phyloP scores from a whole-genome alignment of 2,329 filamentous ascomycete species.

The Scedosporium aurantiacum region DNA sequence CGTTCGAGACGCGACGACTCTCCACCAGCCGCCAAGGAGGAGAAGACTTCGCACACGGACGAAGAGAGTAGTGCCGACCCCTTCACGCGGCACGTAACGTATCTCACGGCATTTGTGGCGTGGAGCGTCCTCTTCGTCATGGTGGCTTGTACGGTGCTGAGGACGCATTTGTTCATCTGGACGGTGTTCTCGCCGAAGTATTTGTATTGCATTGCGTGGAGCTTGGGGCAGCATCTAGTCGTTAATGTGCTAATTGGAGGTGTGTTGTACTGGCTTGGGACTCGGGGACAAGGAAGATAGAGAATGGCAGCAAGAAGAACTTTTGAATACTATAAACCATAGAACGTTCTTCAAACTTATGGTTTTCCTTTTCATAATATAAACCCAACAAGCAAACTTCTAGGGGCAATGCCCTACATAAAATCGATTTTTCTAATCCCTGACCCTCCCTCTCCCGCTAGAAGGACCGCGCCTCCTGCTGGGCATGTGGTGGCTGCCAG shows the following conservation, averaged over 20 bases:
- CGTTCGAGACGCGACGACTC: conserved; percentile 13
- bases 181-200: conserved; percentile 98
- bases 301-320: not conserved
- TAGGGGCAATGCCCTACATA: too few species aligned
- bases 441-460: too few species aligned
- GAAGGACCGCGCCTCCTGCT: too few species aligned
- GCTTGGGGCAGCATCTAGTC: conserved; percentile 64
- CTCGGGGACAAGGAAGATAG: conserved; percentile 12
- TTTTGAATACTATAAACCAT: not conserved
- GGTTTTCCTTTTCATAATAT: too few species aligned
- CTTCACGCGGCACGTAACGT: conserved; percentile 42
- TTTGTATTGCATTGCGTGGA: conserved; percentile 85
- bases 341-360: too few species aligned
- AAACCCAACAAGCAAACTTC: too few species aligned
- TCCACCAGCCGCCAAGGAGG: conserved; percentile 16
- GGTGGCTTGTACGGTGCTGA: conserved; percentile 71
- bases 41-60: conserved; percentile 9
- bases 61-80: conserved; percentile 11
- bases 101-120: conserved; percentile 62
- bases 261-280: conserved; percentile 39
- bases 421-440: too few species aligned
- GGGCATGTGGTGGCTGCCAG: too few species aligned
- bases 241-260: conserved; percentile 57
- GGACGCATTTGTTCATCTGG: conserved; percentile 95
- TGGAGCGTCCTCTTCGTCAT: conserved; percentile 63